These are phyloP conservation scores for Collybiopsis luxurians DNA, from an alignment of 768 basidiomycete genomes.

Conservation along the genomic window DNA sequence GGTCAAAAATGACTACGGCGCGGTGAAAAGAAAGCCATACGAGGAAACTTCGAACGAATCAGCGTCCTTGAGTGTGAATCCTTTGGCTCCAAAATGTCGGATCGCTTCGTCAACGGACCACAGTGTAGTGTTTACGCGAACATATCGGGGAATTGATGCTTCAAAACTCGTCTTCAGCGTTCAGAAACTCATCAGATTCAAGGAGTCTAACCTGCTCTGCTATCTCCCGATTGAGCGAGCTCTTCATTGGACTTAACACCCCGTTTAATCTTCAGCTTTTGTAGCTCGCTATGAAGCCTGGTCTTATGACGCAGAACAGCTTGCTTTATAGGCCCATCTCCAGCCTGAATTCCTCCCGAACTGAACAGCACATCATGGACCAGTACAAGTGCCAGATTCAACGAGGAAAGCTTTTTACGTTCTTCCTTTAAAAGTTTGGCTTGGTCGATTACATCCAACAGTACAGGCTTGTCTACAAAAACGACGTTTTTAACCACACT, in stretches of 20 bases:
- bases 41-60: conserved; percentile 46
- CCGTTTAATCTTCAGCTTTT: conserved; percentile 76
- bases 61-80: conserved; percentile 43
- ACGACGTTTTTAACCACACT: neutral
- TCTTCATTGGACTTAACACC: conserved; percentile 65
- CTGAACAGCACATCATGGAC: conserved; percentile 84
- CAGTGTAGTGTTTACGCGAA: conserved; percentile 73
- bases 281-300: conserved; percentile 81
- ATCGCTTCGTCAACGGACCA: conserved; percentile 70
- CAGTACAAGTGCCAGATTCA: conserved; percentile 78
- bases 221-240: conserved; percentile 59
- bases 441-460: conserved; percentile 65
- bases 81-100: conserved; percentile 48
- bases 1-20: no score
- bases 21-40: conserved; percentile 33
- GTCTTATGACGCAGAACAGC: conserved; percentile 88
- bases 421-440: conserved; percentile 74
- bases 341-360: conserved; percentile 82
- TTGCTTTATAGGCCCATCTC: conserved; percentile 88
- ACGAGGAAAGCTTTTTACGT: conserved; percentile 69
- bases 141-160: conserved; percentile 82
- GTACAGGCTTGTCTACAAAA: conserved; percentile 68
- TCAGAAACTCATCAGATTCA: neutral
- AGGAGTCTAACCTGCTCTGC: conserved; percentile 53
- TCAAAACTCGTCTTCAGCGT: neutral